Evolutionary conservation across 305 asterid genomes (phyloP).

Genomic region (Fraxinus floribunda): DNA sequence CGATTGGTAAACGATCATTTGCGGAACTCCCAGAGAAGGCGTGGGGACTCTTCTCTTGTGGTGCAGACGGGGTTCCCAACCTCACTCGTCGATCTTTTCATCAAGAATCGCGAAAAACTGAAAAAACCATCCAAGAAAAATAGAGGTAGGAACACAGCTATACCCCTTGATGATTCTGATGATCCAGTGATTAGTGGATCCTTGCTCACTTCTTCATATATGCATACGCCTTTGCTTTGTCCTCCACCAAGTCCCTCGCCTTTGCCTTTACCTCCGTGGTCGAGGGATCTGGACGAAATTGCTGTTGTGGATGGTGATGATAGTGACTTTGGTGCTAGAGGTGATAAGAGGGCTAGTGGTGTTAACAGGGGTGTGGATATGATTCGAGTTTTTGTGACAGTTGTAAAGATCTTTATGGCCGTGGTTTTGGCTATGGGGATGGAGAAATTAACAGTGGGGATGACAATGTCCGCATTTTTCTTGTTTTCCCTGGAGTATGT

Average conservation of each 20-base stretch:
- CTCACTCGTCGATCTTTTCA: constrained; percentile 72
- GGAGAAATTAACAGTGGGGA: constrained; percentile 55
- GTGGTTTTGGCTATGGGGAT: constrained; percentile 54
- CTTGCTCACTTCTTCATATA: background rate
- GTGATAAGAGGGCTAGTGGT: constrained; percentile 1
- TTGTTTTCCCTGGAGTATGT: constrained; percentile 53
- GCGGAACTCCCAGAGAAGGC: constrained; percentile 50
- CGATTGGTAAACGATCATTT: constrained; percentile 67
- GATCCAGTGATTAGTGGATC: constrained; percentile 13
- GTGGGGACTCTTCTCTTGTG: constrained; percentile 67
- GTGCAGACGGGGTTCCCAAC: constrained; percentile 87
- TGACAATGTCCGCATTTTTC: constrained; percentile 64
- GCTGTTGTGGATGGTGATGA: background rate
- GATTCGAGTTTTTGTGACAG: constrained; percentile 35
- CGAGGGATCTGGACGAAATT: background rate
- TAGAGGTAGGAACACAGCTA: constrained; percentile 14
- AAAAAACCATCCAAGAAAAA: constrained; percentile 42
- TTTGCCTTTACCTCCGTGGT: background rate
- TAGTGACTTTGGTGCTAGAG: background rate
- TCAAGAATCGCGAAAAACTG: constrained; percentile 62
- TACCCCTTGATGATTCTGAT: constrained; percentile 8
- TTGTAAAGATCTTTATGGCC: constrained; percentile 47
- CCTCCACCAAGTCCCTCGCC: constrained; percentile 2
- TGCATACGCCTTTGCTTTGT: constrained; percentile 1
- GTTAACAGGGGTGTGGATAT: constrained; percentile 22